Base-by-base conservation (phyloP, 495 filamentous ascomycete genomes). In the Podospora comata region DNA sequence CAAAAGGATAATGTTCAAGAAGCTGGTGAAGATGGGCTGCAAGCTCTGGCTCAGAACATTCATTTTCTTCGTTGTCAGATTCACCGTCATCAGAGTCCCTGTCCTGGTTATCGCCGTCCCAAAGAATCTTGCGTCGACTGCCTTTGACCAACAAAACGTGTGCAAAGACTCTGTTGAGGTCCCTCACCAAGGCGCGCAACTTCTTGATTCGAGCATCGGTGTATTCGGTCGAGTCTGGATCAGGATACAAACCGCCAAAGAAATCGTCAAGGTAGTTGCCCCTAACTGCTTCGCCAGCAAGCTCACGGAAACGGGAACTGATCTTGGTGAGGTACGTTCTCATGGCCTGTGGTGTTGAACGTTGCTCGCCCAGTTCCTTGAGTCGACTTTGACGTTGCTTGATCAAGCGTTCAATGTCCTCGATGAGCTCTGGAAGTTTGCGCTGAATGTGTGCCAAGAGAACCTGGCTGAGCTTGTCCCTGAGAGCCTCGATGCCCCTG, bases 211-310 rank as follows among this genome's bases (percentile, higher is more conserved):
- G 55, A 16, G 27, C 19, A 34, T 54, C 56, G 1, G 39, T 48
- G 13, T 48, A 48, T 16, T 48, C 39, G 39, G 9, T 48, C 13
- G 39, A 48, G 13, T 48, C 39, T 48, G 39, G 39, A 16, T 56
- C 57, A 2, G 66, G 26, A 54, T 68, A 16, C 2, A 72, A 7
- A 0, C 16, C 67, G 0, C 70, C 73, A 55, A 80, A 79, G 70
- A 80, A 79, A 0, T 60, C 13, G 56, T 78, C 71, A 48, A 60
- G 70, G 61, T 80, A 81, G 0, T 70, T 70, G 0, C 79, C 79
- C 0, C 71, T 71, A 9, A 79, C 60, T 0, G 74, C 74, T 9
- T 77, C 68, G 28, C 69, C 68, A 9, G 77, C 73, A 9, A 81
- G 28, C 0, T 65, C 64, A 9, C 75, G 73, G 28, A 78, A 79